phyloP scores from a whole-genome alignment of 306 rosid genomes.

The Calophaca sinica region DNA sequence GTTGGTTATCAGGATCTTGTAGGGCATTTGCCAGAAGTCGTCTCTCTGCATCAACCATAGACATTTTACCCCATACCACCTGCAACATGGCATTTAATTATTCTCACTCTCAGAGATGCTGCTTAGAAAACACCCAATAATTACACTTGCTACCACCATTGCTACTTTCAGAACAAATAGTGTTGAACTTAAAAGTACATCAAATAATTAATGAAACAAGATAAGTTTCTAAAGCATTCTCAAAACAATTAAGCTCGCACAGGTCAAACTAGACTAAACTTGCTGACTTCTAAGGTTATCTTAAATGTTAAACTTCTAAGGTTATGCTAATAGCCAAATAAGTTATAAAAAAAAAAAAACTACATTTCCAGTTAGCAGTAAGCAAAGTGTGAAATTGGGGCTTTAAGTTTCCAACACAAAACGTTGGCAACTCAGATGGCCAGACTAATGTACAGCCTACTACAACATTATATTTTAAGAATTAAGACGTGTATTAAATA shows the following conservation, averaged over 20 bases:
- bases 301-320: not conserved
- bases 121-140: slow-evolving; percentile 27
- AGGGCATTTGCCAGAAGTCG: slow-evolving; percentile 83
- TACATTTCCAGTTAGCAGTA: not conserved
- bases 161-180: slow-evolving; percentile 25
- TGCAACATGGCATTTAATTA: slow-evolving; percentile 49
- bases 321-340: not conserved
- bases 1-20: slow-evolving; percentile 85
- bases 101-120: slow-evolving; percentile 36
- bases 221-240: not conserved
- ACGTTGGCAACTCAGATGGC: not conserved
- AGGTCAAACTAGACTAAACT: slow-evolving; percentile 32
- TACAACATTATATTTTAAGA: too few relatives aligned
- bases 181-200: not conserved
- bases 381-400: slow-evolving; percentile 5
- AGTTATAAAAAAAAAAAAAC: slow-evolving; percentile 1
- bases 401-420: slow-evolving; percentile 4
- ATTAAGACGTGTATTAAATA: too few relatives aligned
- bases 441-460: not conserved
- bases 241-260: not conserved
- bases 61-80: slow-evolving; percentile 95
- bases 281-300: not conserved
- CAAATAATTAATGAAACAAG: too few relatives aligned
- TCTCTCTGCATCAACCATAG: slow-evolving; percentile 93
- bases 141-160: slow-evolving; percentile 18